These are phyloP conservation scores for Sarcocystis neurona DNA, from an alignment of 169 alveolate genomes.

Conservation along the genomic window DNA sequence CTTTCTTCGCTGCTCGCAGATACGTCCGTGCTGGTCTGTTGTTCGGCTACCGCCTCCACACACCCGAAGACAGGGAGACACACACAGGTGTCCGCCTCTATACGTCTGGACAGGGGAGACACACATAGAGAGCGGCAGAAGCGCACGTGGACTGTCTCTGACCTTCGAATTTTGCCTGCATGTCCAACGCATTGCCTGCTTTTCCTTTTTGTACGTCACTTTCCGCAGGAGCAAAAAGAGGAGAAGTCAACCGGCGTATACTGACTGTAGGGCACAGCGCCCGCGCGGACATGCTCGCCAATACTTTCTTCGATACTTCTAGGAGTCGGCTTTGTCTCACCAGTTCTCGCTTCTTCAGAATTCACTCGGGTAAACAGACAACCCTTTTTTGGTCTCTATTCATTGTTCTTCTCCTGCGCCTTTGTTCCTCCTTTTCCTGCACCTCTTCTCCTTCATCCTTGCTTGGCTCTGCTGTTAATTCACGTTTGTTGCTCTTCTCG, in stretches of 20 bases:
- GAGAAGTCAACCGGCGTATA: constrained; percentile 61
- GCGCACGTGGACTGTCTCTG: not conserved
- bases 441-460: too few species aligned
- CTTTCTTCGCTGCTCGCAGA: too few species aligned
- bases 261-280: constrained; percentile 65
- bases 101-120: too few species aligned
- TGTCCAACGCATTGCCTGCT: not conserved
- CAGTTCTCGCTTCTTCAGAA: constrained; percentile 56
- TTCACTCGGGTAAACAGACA: constrained; percentile 59
- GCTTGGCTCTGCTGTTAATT: too few species aligned
- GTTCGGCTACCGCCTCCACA: too few species aligned
- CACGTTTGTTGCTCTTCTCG: too few species aligned
- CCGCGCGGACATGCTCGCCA: constrained; percentile 65
- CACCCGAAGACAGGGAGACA: too few species aligned
- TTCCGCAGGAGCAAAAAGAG: constrained; percentile 1
- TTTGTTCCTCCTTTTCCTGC: too few species aligned
- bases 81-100: too few species aligned
- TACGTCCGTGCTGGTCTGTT: too few species aligned
- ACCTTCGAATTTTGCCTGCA: not conserved
- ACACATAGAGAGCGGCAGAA: not conserved
- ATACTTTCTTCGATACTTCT: constrained; percentile 58
- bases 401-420: too few species aligned
- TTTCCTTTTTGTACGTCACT: not conserved
- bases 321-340: constrained; percentile 51
- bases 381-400: too few species aligned